Evolutionary conservation across 257 asterid species (phyloP), one percentile per base, ranked within the genome.

Genomic region (Jasminum sambac): DNA sequence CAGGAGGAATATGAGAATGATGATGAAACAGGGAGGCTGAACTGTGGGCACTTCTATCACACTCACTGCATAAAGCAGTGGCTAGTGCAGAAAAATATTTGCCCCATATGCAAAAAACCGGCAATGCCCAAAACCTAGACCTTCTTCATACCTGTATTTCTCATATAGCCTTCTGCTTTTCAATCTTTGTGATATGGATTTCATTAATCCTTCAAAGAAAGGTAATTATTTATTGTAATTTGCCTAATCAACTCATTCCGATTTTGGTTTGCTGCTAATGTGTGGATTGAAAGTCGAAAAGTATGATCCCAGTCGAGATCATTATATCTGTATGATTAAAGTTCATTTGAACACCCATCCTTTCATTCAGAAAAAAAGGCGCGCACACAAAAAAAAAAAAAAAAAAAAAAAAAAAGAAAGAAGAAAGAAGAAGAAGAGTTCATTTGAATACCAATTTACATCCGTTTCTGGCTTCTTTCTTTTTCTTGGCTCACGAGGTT

Each of bases 1-100:
- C 86, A 90, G 98, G 97, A 88, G 86, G 97, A 90, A 64, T 93
- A 84, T 12, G 89, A 87, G 67, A 63, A 59, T 11, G 89, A 83
- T 34, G 96, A 90, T 68, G 96, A 93, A 81, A 86, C 76, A 68
- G 96, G 96, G 39, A 89, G 75, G 75, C 84, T 93, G 24, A 75
- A 80, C 3, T 93, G 96, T 59, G 94, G 91, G 14, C 98, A 93
- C 74, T 80, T 81, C 5, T 93, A 80, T 77, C 96, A 93, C 82
- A 74, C 80, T 9, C 78, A 79, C 26, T 88, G 96, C 91, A 90
- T 90, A 75, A 84, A 76, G 88, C 88, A 86, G 76, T 93, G 98
- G 97, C 95, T 92, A 23, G 74, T 69, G 70, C 96, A 83, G 78
- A 92, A 82, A 74, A 92, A 84, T 48, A 70, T 69, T 44, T 92